These are phyloP conservation scores for Dictyophora rubrovolvata DNA, from an alignment of 768 basidiomycete species.

Conservation along the genomic window DNA sequence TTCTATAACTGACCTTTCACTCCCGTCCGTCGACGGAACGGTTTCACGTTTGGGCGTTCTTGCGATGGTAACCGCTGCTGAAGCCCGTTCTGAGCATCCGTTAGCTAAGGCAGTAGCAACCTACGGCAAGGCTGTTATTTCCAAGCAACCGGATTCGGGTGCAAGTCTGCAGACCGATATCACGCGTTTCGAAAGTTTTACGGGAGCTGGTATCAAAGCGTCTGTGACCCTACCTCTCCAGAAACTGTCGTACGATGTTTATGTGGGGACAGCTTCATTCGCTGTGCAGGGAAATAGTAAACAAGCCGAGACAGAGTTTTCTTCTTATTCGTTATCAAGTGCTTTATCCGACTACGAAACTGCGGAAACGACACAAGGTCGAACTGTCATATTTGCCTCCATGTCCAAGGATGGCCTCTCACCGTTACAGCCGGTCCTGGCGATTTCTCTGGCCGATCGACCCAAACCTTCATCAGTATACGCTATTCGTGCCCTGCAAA, in stretches of 20 bases:
- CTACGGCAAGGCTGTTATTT: slow-evolving; percentile 61
- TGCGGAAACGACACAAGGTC: slow-evolving; percentile 60
- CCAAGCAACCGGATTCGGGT: slow-evolving; percentile 19
- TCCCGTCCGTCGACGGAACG: slow-evolving; percentile 42
- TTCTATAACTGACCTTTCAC: slow-evolving; percentile 9
- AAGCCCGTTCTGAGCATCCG: slow-evolving; percentile 91
- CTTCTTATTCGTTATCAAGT: slow-evolving; percentile 35
- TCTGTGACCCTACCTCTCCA: slow-evolving; percentile 40
- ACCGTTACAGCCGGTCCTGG: slow-evolving; percentile 52
- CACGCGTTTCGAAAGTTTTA: slow-evolving; percentile 73
- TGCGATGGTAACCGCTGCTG: slow-evolving; percentile 76
- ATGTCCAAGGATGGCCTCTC: slow-evolving; percentile 25
- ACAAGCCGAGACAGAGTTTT: slow-evolving; percentile 21
- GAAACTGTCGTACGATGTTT: slow-evolving; percentile 34
- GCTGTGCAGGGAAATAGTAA: slow-evolving; percentile 37
- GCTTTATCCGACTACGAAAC: slow-evolving; percentile 54
- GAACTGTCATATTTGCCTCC: slow-evolving; percentile 83
- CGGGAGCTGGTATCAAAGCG: slow-evolving; percentile 83
- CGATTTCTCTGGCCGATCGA: slow-evolving; percentile 77
- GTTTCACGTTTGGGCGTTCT: slow-evolving; percentile 54
- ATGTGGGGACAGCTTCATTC: slow-evolving; percentile 71
- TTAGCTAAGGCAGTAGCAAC: slow-evolving; percentile 86
- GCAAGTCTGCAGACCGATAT: slow-evolving; percentile 45
- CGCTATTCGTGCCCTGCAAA: slow-evolving; percentile 69
- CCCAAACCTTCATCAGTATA: slow-evolving; percentile 78